A percentile compares a stretch with the other conserved stretches of the same genome.
phyloP scores from a whole-genome alignment of 495 filamentous ascomycete species.

The Penicillium goetzii region DNA sequence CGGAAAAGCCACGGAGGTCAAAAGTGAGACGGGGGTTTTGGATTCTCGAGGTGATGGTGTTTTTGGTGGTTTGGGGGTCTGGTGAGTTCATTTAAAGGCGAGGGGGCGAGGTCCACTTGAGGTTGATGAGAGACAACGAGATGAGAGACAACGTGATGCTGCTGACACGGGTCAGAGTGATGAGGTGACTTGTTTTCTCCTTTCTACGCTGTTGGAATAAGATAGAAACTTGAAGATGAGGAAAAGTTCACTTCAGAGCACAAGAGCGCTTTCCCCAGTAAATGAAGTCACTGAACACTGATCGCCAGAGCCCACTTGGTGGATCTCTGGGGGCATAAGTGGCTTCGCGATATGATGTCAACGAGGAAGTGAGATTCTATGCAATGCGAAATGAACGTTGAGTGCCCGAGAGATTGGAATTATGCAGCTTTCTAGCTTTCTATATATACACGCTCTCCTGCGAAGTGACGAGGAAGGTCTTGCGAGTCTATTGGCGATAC shows the following conservation, averaged over 20 bases:
- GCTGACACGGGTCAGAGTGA: neutral
- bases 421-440: constrained; percentile 15
- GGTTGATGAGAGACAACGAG: neutral
- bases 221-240: neutral
- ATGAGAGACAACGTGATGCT: constrained; percentile 5
- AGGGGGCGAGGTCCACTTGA: neutral
- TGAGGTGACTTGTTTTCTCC: neutral
- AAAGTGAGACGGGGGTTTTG: neutral
- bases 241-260: neutral
- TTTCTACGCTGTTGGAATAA: neutral
- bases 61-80: neutral
- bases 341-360: constrained; percentile 25
- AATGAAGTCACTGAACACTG: constrained; percentile 24
- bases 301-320: constrained; percentile 25
- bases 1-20: neutral
- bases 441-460: constrained; percentile 13
- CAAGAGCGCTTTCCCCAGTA: neutral
- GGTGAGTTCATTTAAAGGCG: neutral
- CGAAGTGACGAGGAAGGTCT: constrained; percentile 21
- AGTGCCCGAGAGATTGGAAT: neutral
- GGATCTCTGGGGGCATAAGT: constrained; percentile 18
- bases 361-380: neutral
- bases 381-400: neutral
- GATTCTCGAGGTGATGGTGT: neutral
- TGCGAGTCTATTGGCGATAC: constrained; percentile 18